phyloP scores from a whole-genome alignment of 306 rosid genomes.

The Erythrophleum fordii region DNA sequence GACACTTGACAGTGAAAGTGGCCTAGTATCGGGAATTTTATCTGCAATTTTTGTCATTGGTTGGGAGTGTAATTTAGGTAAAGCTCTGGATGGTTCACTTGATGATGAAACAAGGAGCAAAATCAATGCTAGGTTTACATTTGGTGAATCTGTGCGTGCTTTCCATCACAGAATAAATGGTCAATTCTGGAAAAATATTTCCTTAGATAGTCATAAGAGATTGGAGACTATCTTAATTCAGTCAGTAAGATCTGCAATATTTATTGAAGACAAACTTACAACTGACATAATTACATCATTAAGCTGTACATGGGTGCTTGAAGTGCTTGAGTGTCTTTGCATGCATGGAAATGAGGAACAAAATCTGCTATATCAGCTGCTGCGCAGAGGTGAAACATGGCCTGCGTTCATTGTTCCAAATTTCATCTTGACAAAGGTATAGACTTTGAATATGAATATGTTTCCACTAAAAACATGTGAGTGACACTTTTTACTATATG shows the following conservation, averaged over 20 bases:
- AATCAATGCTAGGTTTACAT: conserved; percentile 54
- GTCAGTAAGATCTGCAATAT: conserved; percentile 69
- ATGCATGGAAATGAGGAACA: conserved; percentile 69
- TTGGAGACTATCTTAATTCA: conserved; percentile 60
- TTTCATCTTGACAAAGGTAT: conserved; percentile 55
- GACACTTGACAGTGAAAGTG: conserved; percentile 65
- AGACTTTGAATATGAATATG: conserved; percentile 31
- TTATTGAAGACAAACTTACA: conserved; percentile 59
- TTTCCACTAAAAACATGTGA: conserved; percentile 34
- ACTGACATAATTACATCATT: conserved; percentile 57
- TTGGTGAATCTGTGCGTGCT: conserved; percentile 59
- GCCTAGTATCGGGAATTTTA: conserved; percentile 65
- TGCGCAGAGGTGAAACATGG: conserved; percentile 66
- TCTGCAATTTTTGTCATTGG: conserved; percentile 72
- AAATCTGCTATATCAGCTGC: conserved; percentile 64
- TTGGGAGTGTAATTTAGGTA: conserved; percentile 70
- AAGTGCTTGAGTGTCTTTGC: conserved; percentile 63
- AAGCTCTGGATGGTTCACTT: conserved; percentile 46
- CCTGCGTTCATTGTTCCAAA: conserved; percentile 69
- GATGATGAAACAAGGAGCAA: conserved; percentile 51
- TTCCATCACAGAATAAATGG: conserved; percentile 59
- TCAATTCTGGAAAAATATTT: conserved; percentile 62
- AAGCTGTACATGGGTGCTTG: conserved; percentile 79
- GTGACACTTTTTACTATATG: background rate
- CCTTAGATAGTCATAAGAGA: conserved; percentile 49